These are phyloP conservation scores for Sequoia sempervirens DNA, from an alignment of 75 land plant genomes.

Conservation along the genomic window DNA sequence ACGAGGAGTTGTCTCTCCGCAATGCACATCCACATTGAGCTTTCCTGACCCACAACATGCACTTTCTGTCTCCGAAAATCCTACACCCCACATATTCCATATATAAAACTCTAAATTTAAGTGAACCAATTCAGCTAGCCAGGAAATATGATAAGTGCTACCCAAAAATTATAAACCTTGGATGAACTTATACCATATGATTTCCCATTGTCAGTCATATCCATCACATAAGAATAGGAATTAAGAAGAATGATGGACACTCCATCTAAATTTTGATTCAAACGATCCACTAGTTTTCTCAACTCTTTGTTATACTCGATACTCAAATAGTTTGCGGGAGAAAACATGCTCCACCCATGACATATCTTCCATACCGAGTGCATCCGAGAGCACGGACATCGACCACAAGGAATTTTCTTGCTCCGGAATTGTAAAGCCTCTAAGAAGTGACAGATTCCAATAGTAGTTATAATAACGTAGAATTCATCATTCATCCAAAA, in stretches of 20 bases:
- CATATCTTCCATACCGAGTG: neutral
- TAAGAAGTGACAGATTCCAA: neutral
- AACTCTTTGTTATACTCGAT: neutral
- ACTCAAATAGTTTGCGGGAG: neutral
- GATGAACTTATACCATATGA: neutral
- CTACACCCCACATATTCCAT: neutral
- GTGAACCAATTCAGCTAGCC: neutral
- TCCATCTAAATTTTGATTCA: neutral
- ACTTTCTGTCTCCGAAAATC: neutral
- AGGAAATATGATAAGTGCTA: neutral
- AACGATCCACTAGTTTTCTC: neutral
- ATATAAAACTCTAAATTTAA: no score
- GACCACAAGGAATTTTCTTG: neutral
- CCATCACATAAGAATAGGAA: neutral
- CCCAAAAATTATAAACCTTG: neutral
- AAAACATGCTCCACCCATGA: no score
- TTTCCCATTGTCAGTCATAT: no score
- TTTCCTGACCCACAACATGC: neutral
- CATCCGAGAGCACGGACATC: neutral
- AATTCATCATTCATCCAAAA: neutral
- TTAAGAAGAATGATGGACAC: neutral
- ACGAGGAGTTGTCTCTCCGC: neutral
- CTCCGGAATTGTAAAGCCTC: neutral
- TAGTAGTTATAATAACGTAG: neutral
- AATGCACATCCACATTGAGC: neutral